Evolutionary conservation across 257 asterid genomes (phyloP).

Genomic region (Fraxinus americana): DNA sequence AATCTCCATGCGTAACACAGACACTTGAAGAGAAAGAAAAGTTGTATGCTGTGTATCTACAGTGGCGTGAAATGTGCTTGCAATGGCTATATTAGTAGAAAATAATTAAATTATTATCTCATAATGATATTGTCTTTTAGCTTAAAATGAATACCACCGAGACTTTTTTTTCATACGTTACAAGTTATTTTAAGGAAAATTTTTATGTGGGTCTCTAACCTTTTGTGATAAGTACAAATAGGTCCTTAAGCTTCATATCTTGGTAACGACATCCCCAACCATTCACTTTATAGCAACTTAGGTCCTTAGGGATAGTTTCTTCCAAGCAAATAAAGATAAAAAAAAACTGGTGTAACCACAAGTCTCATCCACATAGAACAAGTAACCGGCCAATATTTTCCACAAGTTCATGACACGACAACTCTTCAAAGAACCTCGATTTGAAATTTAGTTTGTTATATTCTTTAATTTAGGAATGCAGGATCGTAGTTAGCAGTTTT

Average conservation of each 20-base stretch:
- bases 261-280: background rate
- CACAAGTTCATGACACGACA: too few relatives aligned
- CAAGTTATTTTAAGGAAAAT: background rate
- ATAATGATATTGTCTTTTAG: constrained; percentile 10
- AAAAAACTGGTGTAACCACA: too few relatives aligned
- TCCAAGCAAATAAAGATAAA: too few relatives aligned
- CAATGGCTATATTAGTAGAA: constrained; percentile 29
- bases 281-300: background rate
- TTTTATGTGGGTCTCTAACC: too few relatives aligned
- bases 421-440: too few relatives aligned
- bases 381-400: too few relatives aligned
- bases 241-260: background rate
- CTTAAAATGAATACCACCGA: constrained; percentile 1
- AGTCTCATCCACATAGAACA: too few relatives aligned
- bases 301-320: too few relatives aligned
- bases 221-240: background rate
- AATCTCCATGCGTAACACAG: constrained; percentile 38
- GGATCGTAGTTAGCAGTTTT: too few relatives aligned
- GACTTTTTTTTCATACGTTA: background rate
- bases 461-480: too few relatives aligned
- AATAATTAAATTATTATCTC: constrained; percentile 8
- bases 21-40: constrained; percentile 5
- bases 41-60: background rate
- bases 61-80: constrained; percentile 25
- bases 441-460: too few relatives aligned